Evolutionary conservation across 805 yeast genomes (phyloP).

Genomic region (Priceomyces medius): DNA sequence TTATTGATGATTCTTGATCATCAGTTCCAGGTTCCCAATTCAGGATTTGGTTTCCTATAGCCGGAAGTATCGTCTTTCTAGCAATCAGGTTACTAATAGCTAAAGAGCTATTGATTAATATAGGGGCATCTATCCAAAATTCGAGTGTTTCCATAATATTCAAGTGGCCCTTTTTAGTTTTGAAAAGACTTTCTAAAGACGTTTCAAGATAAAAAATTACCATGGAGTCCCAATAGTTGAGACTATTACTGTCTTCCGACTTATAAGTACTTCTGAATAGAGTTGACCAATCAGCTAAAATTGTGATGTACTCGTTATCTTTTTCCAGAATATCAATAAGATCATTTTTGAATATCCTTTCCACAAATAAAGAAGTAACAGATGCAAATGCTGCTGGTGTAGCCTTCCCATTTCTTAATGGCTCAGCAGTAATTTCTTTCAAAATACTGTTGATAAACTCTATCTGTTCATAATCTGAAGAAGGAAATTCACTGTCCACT

Average conservation of each 20-base stretch:
- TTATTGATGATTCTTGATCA: slow-evolving; percentile 11
- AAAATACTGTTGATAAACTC: slow-evolving; percentile 1
- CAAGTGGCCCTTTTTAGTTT: slow-evolving; percentile 5
- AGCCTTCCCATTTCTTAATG: background rate
- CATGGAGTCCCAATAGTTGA: slow-evolving; percentile 20
- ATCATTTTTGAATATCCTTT: slow-evolving; percentile 10
- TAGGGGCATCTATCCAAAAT: slow-evolving; percentile 16
- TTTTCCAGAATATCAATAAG: slow-evolving; percentile 5
- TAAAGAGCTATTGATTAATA: slow-evolving; percentile 13
- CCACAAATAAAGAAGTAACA: slow-evolving; percentile 4
- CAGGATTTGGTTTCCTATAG: slow-evolving; percentile 8
- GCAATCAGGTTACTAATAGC: slow-evolving; percentile 13
- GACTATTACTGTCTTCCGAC: slow-evolving; percentile 1
- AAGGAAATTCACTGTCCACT: background rate
- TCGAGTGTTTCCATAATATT: slow-evolving; percentile 12
- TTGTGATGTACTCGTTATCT: slow-evolving; percentile 6
- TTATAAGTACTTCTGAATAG: slow-evolving; percentile 11
- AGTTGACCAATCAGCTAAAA: slow-evolving; percentile 15
- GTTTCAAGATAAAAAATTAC: slow-evolving; percentile 11
- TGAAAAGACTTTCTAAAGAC: background rate
- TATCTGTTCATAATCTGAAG: slow-evolving; percentile 2
- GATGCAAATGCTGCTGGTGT: slow-evolving; percentile 12
- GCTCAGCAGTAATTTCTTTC: background rate
- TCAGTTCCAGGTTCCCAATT: slow-evolving; percentile 13
- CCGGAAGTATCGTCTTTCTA: slow-evolving; percentile 20